phyloP scores from a whole-genome alignment of 108 stramenopile species.

The Pseudonitzschia pungens region DNA sequence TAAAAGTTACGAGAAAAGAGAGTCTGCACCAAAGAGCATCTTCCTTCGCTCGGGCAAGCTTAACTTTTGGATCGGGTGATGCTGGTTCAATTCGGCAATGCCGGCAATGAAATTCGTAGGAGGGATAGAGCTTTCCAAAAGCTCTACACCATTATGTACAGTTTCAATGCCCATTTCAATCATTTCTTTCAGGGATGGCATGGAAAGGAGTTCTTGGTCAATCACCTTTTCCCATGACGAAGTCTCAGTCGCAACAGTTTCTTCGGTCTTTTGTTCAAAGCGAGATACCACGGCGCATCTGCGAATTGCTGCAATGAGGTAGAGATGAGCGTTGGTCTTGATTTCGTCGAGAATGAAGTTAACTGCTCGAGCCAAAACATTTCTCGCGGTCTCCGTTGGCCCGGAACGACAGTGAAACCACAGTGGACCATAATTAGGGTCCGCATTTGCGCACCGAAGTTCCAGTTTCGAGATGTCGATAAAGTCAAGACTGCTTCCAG shows the following conservation, averaged over 20 bases:
- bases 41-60: constrained; percentile 60
- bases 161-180: constrained; percentile 25
- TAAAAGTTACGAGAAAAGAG: constrained; percentile 54
- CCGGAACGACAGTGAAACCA: constrained; percentile 90
- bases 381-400: constrained; percentile 83
- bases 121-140: constrained; percentile 46
- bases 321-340: constrained; percentile 51
- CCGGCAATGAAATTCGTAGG: constrained; percentile 65
- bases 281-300: constrained; percentile 50
- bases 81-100: constrained; percentile 47
- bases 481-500: constrained; percentile 37
- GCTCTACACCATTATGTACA: constrained; percentile 16
- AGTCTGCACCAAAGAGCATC: constrained; percentile 80
- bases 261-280: constrained; percentile 33
- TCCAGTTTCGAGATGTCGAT: constrained; percentile 73
- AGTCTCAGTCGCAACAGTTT: constrained; percentile 20
- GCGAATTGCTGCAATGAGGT: constrained; percentile 68
- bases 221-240: constrained; percentile 46
- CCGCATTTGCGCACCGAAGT: constrained; percentile 90
- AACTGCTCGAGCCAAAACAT: constrained; percentile 56
- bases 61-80: constrained; percentile 42
- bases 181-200: constrained; percentile 52
- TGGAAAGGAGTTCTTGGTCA: constrained; percentile 40
- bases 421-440: constrained; percentile 95
- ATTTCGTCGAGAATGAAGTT: constrained; percentile 55